These are phyloP conservation scores for Tetramitus jugosus DNA, from an alignment of 208 protist genomes.

Conservation along the genomic window DNA sequence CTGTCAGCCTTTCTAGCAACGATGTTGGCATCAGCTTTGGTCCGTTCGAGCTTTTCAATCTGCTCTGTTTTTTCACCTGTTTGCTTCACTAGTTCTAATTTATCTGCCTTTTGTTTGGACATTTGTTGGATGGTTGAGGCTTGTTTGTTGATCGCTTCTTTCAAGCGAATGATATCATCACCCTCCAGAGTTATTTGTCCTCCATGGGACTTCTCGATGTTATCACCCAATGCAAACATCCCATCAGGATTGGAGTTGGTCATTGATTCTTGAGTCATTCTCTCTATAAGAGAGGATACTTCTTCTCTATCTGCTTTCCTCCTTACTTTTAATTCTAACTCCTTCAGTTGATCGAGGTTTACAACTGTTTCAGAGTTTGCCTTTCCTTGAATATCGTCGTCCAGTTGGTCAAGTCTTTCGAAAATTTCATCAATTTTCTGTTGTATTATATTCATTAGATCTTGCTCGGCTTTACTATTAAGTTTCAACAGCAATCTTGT, in stretches of 20 bases:
- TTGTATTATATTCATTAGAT: too few species aligned
- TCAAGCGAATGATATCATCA: background rate
- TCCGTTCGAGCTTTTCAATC: background rate
- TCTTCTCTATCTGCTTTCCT: constrained; percentile 11
- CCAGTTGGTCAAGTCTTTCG: too few species aligned
- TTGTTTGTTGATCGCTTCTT: background rate
- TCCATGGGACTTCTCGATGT: background rate
- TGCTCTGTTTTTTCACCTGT: background rate
- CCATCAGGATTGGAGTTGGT: background rate
- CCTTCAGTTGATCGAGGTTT: background rate
- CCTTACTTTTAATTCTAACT: background rate
- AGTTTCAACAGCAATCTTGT: too few species aligned
- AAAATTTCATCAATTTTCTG: too few species aligned
- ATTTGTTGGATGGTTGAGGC: background rate
- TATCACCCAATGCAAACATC: too few species aligned
- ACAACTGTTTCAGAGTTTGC: background rate
- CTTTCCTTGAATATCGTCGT: too few species aligned
- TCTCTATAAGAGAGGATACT: background rate
- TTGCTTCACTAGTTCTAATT: constrained; percentile 8
- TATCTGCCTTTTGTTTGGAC: constrained; percentile 8
- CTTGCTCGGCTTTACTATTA: too few species aligned
- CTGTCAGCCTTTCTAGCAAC: constrained; percentile 9
- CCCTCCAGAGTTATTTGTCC: background rate
- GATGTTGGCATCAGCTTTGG: constrained; percentile 16
- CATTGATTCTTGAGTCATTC: background rate